Base-by-base conservation (phyloP, 345 rosid genomes). In the Salix exigua region DNA sequence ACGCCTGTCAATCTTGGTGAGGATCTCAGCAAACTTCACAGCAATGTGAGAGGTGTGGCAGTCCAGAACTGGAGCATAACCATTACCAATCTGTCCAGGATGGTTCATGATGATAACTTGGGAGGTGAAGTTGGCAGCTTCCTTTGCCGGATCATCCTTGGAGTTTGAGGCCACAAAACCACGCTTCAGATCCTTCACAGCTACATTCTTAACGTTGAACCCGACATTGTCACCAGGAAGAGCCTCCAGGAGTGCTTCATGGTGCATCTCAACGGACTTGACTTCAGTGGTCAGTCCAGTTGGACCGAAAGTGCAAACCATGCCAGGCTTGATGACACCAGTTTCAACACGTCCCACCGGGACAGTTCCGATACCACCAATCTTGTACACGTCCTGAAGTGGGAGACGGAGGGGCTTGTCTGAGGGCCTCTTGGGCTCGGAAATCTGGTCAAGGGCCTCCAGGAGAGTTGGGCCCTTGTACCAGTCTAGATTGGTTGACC, bases 231-330 rank as follows among this genome's bases (percentile, higher is more conserved):
- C 97, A 63, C 97, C 94, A 0, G 94, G 97, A 7, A 90, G 88
- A 2, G 94, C 97, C 83, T 92, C 97, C 0, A 31, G 74, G 40
- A 92, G 95, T n/a, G 97, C 87, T 75, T 92, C 95, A 13, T 92
- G 97, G 78, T 92, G 97, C 97, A 92, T 92, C 92, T 92, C 97
- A 63, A 92, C 97, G 0, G 97, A 92, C 87, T 92, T 91, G 2
- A 92, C 95, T 84, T 92, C 95, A 86, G 97, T 90, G 12, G 93
- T 89, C 80, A 92, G 58, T 4, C 97, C 97, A 13, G 92, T 9
- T 19, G 97, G 97, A 25, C 86, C 92, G 14, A 90, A 91, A 11
- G 97, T 89, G 2, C 90, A 92, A 40, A 92, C 89, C 92, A 89
- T 89, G 61, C 90, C 94, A 0, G 90, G 94, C 89, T 91, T 91